Conservation (phyloP, 257 asterid genomes). For the Coffea canephora region DNA sequence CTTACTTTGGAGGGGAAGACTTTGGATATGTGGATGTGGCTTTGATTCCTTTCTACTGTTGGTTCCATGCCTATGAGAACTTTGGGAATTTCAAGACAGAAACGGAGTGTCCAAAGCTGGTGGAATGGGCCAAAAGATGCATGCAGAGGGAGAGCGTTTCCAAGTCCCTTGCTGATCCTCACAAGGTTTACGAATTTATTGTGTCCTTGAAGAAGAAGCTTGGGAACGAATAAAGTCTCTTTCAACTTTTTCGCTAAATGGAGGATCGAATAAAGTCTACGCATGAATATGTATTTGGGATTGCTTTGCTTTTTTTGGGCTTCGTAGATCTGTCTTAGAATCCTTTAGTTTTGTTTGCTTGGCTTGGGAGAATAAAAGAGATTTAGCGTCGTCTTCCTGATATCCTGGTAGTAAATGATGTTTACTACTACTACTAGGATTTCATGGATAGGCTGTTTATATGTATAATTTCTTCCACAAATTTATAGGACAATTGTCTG, state of each 20-base stretch:
- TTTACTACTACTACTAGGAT: neutral
- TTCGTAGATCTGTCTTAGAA: neutral
- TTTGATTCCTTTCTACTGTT: conserved; percentile 39
- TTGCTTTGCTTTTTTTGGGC: neutral
- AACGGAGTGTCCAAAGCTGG: conserved; percentile 43
- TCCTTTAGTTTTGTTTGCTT: neutral
- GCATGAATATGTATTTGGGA: neutral
- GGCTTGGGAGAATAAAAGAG: neutral
- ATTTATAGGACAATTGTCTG: neutral
- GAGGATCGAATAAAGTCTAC: neutral
- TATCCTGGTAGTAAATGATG: neutral
- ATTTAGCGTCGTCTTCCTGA: neutral
- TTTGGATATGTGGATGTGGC: conserved; percentile 60
- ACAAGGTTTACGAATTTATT: conserved; percentile 2
- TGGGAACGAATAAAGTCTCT: conserved; percentile 3
- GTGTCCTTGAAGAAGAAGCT: conserved; percentile 16
- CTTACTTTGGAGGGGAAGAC: conserved; percentile 20
- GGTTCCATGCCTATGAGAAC: conserved; percentile 51
- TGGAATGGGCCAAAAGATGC: conserved; percentile 64
- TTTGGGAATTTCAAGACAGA: conserved; percentile 48
- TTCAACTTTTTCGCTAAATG: neutral
- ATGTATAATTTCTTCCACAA: neutral
- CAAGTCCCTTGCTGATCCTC: conserved; percentile 43
- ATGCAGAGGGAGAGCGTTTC: conserved; percentile 44
- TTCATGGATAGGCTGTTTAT: neutral